phyloP scores from a whole-genome alignment of 192 early-diverging fungal genomes.

The Obelidium mucronatum region DNA sequence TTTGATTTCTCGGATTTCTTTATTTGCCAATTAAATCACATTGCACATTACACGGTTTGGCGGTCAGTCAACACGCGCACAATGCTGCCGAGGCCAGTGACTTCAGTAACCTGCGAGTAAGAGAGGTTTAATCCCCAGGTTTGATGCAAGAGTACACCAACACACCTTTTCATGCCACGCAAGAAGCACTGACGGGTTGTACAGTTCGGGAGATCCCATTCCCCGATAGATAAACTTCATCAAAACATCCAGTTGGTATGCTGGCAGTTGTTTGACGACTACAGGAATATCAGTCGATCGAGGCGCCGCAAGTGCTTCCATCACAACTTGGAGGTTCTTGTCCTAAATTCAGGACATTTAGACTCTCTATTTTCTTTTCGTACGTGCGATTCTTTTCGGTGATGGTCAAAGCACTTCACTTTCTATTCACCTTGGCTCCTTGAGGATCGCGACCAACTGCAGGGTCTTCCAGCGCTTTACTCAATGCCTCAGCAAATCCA shows the following conservation, averaged over 20 bases:
- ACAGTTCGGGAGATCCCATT: constrained; percentile 82
- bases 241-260: constrained; percentile 77
- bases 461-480: constrained; percentile 47
- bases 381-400: no score
- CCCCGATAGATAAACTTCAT: constrained; percentile 95
- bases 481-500: constrained; percentile 39
- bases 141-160: background rate
- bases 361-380: background rate
- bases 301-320: constrained; percentile 80
- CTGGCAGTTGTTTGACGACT: constrained; percentile 65
- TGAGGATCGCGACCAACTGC: constrained; percentile 44
- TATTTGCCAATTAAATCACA: background rate
- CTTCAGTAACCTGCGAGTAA: constrained; percentile 73
- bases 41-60: constrained; percentile 13
- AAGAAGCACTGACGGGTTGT: constrained; percentile 83
- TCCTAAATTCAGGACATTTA: constrained; percentile 61
- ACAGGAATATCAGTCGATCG: constrained; percentile 72
- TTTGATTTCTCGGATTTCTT: background rate
- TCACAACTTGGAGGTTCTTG: constrained; percentile 77
- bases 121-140: background rate
- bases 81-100: constrained; percentile 86
- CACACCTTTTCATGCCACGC: constrained; percentile 94
- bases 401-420: no score
- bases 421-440: constrained; percentile 33
- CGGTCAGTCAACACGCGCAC: constrained; percentile 93